Evolutionary conservation across 2,329 filamentous ascomycete genomes (phyloP), one percentile per base, ranked within the genome.

Genomic region (Cladosporium phlei): DNA sequence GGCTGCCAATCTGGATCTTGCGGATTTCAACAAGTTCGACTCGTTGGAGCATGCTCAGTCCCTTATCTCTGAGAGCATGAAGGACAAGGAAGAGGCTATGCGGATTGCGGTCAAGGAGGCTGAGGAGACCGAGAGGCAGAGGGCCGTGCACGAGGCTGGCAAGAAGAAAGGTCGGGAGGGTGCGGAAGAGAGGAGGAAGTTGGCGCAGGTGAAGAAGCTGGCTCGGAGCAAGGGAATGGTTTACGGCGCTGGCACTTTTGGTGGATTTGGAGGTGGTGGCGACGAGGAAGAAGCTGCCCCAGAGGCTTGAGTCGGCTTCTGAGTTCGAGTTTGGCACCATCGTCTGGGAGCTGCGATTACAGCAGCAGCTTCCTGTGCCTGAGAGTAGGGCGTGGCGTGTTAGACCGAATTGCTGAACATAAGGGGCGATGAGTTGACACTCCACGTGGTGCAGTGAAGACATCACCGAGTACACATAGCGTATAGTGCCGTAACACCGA

Each of bases 21-120:
- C 56, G 0, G 56, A 58, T 0, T 73, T 72, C 53, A 65, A 56
- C 29, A 58, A 60, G 40, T 64, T 65, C 48, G 55, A 60, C 6
- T 54, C 59, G 28, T 55, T 64, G 25, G 59, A 62, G 20, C 54
- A 64, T 37, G 58, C 66, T 7, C 58, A 66, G 20, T 57, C 60
- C 16, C 62, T 65, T 20, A 62, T 67, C 30, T 51, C 54, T 14
- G 52, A 57, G 40, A 52, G 54, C 17, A 56, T 60, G 44, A 52
- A 59, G 47, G 59, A 61, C 38, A 56, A 58, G 37, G 55, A 61
- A 38, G 59, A 60, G 27, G 60, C 60, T 39, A 60, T 69, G 46
- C 58, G 59, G 22, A 53, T 57, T 20, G 60, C 62, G 28, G 55
- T 65, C 22, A 57, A 62, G 44, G 61, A 64, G 50, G 62, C 67